These are phyloP conservation scores for Sphagnum magellanicum DNA, from an alignment of 228 moss, liverwort and hornwort genomes.

Conservation along the genomic window DNA sequence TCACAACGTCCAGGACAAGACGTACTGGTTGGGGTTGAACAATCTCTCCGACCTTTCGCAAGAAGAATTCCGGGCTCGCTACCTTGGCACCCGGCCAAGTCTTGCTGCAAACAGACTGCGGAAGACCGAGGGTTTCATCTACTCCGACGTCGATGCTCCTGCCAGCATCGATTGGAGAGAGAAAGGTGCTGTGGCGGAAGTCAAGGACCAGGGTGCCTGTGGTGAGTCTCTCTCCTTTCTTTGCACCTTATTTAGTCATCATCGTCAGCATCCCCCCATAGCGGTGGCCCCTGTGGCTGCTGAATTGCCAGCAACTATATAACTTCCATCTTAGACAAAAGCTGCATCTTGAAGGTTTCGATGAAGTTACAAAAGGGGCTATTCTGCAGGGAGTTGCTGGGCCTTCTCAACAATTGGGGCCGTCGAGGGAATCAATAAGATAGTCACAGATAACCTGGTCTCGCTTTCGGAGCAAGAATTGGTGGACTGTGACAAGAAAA, in stretches of 20 bases:
- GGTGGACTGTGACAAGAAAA: constrained; percentile 43
- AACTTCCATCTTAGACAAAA: too few relatives aligned
- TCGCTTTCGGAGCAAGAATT: constrained; percentile 46
- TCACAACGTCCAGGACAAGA: constrained; percentile 20
- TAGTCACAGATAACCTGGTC: constrained; percentile 18
- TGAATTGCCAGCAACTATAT: too few relatives aligned
- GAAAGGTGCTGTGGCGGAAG: constrained; percentile 22
- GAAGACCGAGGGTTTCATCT: constrained; percentile 9
- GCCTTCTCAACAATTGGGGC: constrained; percentile 43
- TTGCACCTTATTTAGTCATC: neutral
- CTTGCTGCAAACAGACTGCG: constrained; percentile 2
- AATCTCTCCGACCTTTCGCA: constrained; percentile 32
- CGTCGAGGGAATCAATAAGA: constrained; percentile 44
- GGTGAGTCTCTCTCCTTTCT: constrained; percentile 7
- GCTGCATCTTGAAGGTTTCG: too few relatives aligned
- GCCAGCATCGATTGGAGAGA: constrained; percentile 28
- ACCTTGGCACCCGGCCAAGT: constrained; percentile 34
- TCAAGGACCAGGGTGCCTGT: constrained; percentile 41
- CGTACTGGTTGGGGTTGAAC: constrained; percentile 32
- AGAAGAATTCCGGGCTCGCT: constrained; percentile 26
- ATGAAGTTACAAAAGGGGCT: too few relatives aligned
- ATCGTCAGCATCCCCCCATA: too few relatives aligned
- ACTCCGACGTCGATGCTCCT: constrained; percentile 11
- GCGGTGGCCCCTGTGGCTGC: too few relatives aligned
- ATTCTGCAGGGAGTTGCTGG: constrained; percentile 44